Evolutionary conservation across 2,329 filamentous ascomycete species (phyloP), one percentile per base, ranked within the genome.

Genomic region (Kalmusia sp.): DNA sequence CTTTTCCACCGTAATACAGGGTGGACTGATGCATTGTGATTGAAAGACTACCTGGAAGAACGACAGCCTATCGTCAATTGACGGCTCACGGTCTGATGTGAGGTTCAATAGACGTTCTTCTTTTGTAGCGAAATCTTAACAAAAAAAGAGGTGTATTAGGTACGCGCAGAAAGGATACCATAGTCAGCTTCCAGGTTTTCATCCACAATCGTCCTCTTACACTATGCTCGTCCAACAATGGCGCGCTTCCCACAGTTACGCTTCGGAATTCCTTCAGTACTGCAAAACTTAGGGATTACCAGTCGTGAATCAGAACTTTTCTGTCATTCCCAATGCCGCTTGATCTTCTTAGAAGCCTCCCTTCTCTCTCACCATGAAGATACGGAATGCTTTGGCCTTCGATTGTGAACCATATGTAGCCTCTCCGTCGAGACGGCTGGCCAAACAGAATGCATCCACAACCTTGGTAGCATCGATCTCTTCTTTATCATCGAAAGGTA

Each of bases 401-500:
- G 54, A 64, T 31, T 53, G 51, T 9, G 52, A 38, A 12, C 51
- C 58, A 14, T 33, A 22, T 3, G 19, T 33, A 24, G 58, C 61
- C 46, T 60, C 55, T 34, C 55, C 52, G 33, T 71, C 69, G 49
- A 68, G 55, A 43, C 61, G 60, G 30, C 65, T 64, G 1, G 64
- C 67, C 5, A 59, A 62, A 31, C 61, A 65, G 47, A 70, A 71
- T 3, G 67, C 69, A 35, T 67, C 64, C 6, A 70, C 62, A 2
- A 69, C 65, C 19, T 50, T 55, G 45, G 61, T 55, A 6, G 54
- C 63, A 6, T 43, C 54, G 9, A 56, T 57, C 24, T 62, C 58
- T 21, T 59, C 61, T 9, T 57, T 37, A 2, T 58, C 54, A 41
- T 67, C 54, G 40, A 68, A 72, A 1, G 58, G 59, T 4, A 71